Conservation (phyloP, 306 rosid species). For the Gynostemma pentaphyllum region DNA sequence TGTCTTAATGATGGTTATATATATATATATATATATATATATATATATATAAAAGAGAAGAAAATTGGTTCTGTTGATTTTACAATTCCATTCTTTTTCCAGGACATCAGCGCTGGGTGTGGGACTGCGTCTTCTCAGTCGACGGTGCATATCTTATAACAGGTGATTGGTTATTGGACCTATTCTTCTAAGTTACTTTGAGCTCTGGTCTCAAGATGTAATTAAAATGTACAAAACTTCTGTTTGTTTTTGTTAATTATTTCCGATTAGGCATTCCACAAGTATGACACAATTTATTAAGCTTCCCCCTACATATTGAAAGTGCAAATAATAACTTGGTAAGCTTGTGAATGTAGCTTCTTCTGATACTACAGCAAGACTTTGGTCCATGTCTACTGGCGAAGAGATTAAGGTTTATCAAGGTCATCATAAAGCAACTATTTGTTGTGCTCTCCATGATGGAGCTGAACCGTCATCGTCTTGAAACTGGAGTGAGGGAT, state of each 20-base stretch:
- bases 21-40: no score
- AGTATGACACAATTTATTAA: neutral
- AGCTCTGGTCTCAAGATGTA: neutral
- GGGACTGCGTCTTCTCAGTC: slow-evolving; percentile 99
- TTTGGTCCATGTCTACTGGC: slow-evolving; percentile 82
- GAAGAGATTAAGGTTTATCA: slow-evolving; percentile 78
- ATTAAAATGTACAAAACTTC: neutral
- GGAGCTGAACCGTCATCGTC: slow-evolving; percentile 75
- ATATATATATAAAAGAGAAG: no score
- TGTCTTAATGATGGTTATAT: neutral
- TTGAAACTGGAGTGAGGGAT: slow-evolving; percentile 18
- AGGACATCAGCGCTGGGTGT: slow-evolving; percentile 97
- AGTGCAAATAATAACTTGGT: neutral
- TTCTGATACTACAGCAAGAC: slow-evolving; percentile 90
- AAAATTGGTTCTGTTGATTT: slow-evolving; percentile 10
- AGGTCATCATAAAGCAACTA: slow-evolving; percentile 93
- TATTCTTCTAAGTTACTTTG: neutral
- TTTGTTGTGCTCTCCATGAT: slow-evolving; percentile 92
- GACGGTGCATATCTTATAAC: slow-evolving; percentile 98
- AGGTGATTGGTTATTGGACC: slow-evolving; percentile 33
- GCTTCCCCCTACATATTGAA: neutral
- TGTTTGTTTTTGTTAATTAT: neutral
- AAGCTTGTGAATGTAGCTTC: slow-evolving; percentile 48
- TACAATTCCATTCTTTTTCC: slow-evolving; percentile 16
- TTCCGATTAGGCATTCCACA: neutral